Evolutionary conservation across 345 rosid genomes (phyloP).

Genomic region (Clausena lansium): DNA sequence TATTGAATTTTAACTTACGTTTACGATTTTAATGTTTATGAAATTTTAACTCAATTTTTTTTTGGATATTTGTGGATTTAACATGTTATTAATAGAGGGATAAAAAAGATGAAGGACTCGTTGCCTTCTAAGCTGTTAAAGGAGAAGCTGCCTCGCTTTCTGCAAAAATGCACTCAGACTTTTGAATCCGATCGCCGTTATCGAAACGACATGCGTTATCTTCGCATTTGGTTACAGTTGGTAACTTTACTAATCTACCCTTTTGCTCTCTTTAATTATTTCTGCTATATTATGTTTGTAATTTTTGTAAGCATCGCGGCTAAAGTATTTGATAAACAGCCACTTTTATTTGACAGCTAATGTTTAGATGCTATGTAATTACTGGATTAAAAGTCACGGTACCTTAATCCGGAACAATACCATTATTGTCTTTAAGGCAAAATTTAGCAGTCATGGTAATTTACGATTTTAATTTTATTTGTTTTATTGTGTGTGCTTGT

Average conservation of each 20-base stretch:
- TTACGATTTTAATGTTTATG: neutral
- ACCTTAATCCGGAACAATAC: neutral
- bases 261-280: neutral
- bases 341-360: neutral
- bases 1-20: neutral
- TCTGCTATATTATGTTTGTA: neutral
- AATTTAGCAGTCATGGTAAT: neutral
- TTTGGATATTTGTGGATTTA: too few relatives aligned
- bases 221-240: constrained; percentile 93
- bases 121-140: constrained; percentile 46
- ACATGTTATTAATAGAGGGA: constrained; percentile 43
- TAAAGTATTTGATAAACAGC: neutral
- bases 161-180: constrained; percentile 73
- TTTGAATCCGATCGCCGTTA: constrained; percentile 79
- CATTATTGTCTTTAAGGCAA: neutral
- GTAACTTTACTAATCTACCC: constrained; percentile 29
- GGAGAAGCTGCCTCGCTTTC: constrained; percentile 85
- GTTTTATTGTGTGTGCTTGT: neutral
- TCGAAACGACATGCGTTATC: constrained; percentile 70
- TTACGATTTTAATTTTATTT: neutral
- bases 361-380: neutral
- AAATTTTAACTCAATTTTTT: too few relatives aligned
- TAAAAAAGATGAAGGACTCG: constrained; percentile 69
- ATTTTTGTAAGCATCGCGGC: neutral
- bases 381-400: neutral